Conservation (phyloP, 345 rosid genomes). For the Gossypium bickii region DNA sequence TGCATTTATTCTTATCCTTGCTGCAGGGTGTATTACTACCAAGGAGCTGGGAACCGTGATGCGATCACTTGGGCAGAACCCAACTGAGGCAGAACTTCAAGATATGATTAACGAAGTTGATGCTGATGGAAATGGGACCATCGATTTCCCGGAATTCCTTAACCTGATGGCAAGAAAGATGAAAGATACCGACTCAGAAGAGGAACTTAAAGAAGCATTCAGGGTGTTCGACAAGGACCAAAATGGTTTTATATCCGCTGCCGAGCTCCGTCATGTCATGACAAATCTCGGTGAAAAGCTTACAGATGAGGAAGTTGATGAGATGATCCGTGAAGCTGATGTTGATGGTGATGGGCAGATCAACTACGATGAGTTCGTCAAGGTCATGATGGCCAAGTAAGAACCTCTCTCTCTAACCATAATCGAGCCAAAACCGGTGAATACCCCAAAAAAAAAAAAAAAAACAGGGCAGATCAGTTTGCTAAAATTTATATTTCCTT, state of each 20-base stretch:
- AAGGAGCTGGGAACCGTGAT: background rate
- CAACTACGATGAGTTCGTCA: background rate
- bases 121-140: background rate
- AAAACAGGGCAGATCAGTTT: background rate
- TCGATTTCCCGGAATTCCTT: background rate
- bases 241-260: background rate
- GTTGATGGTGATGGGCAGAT: conserved; percentile 3
- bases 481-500: background rate
- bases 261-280: background rate
- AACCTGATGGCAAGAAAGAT: conserved; percentile 5
- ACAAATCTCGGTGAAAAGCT: conserved; percentile 1
- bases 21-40: conserved; percentile 1
- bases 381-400: conserved; percentile 4
- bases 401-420: background rate
- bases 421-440: background rate
- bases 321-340: background rate
- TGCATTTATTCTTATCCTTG: background rate
- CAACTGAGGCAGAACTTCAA: conserved; percentile 1
- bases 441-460: background rate
- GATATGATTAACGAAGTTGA: conserved; percentile 4
- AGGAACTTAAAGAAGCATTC: conserved; percentile 2
- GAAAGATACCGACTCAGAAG: background rate
- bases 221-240: conserved; percentile 1
- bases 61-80: conserved; percentile 1
- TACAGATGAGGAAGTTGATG: conserved; percentile 6